phyloP scores from a whole-genome alignment of 768 basidiomycete genomes.

The Termitomyces sp. region DNA sequence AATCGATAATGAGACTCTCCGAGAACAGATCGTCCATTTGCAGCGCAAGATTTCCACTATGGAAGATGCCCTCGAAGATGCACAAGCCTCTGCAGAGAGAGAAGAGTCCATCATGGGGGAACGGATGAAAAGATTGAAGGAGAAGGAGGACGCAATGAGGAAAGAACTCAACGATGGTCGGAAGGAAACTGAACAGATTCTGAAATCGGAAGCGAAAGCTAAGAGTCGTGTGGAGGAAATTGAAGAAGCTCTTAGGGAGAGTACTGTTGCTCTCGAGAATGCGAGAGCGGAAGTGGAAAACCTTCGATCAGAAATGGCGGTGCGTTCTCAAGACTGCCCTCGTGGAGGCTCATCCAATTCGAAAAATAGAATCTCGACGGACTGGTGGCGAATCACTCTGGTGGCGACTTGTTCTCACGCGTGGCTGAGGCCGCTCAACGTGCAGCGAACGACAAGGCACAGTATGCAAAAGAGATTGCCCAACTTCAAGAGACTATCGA shows the following conservation, averaged over 20 bases:
- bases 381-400: slow-evolving; percentile 37
- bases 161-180: slow-evolving; percentile 66
- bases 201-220: slow-evolving; percentile 56
- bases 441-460: slow-evolving; percentile 45
- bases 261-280: slow-evolving; percentile 80
- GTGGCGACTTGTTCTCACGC: slow-evolving; percentile 39
- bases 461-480: slow-evolving; percentile 51
- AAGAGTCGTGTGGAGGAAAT: slow-evolving; percentile 74
- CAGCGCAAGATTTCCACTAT: slow-evolving; percentile 69
- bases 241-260: slow-evolving; percentile 87
- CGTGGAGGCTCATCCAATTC: background rate
- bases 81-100: slow-evolving; percentile 59
- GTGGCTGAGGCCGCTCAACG: slow-evolving; percentile 42
- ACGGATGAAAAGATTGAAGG: slow-evolving; percentile 61
- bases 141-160: slow-evolving; percentile 66
- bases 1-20: slow-evolving; percentile 92
- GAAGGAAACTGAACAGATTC: slow-evolving; percentile 58
- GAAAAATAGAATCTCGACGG: slow-evolving; percentile 58
- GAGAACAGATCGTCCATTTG: slow-evolving; percentile 85
- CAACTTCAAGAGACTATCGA: slow-evolving; percentile 46
- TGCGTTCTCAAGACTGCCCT: slow-evolving; percentile 33
- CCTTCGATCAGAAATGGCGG: slow-evolving; percentile 66
- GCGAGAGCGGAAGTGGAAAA: slow-evolving; percentile 87
- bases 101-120: slow-evolving; percentile 65
- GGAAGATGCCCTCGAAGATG: slow-evolving; percentile 86